Evolutionary conservation across 1,284 basidiomycete genomes (phyloP).

Genomic region (Hymenochaete sp.): DNA sequence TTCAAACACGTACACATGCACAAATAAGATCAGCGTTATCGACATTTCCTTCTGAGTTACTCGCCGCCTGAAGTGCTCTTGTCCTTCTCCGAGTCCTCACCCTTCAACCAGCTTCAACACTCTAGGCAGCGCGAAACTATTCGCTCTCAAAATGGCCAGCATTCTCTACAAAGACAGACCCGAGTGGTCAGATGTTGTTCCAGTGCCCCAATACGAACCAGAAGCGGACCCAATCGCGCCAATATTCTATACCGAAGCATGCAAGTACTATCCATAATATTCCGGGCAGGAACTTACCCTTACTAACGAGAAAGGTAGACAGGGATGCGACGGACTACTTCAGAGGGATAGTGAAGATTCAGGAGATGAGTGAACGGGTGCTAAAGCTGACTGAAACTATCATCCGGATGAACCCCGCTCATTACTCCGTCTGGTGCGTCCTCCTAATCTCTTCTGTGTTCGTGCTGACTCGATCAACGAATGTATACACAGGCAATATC

Average conservation of each 20-base stretch:
- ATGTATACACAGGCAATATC: conserved; percentile 70
- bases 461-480: conserved; percentile 2
- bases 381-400: conserved; percentile 80
- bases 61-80: too few relatives aligned
- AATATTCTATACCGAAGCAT: conserved; percentile 82
- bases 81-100: background rate
- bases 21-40: too few relatives aligned
- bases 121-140: too few relatives aligned
- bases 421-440: conserved; percentile 86
- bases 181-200: conserved; percentile 74
- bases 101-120: background rate
- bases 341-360: conserved; percentile 66
- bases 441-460: conserved; percentile 8
- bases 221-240: conserved; percentile 70
- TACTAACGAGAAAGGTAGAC: conserved; percentile 41
- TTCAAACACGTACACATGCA: too few relatives aligned
- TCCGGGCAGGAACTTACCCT: conserved; percentile 11
- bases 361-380: conserved; percentile 73
- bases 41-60: too few relatives aligned
- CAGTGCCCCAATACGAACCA: conserved; percentile 73
- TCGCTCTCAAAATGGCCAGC: conserved; percentile 7
- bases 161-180: conserved; percentile 50
- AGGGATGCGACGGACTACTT: conserved; percentile 90
- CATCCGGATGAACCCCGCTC: conserved; percentile 83
- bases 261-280: conserved; percentile 40